Conservation (phyloP, 2,329 filamentous ascomycete genomes). For the Phialocephala subalpina region DNA sequence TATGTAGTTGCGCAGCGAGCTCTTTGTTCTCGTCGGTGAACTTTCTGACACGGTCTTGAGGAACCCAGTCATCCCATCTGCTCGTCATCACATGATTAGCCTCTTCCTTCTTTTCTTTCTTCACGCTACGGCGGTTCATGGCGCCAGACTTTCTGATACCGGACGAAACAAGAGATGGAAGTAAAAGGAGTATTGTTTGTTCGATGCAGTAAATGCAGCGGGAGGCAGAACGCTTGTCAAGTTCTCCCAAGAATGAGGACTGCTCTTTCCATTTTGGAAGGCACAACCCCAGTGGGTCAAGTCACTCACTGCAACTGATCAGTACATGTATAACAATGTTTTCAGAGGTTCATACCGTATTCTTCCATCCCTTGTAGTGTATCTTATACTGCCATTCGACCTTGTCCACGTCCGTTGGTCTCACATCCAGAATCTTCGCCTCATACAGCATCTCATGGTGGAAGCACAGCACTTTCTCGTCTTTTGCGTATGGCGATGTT, state of each 20-base stretch:
- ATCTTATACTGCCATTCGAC: constrained; percentile 84
- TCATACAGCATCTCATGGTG: constrained; percentile 98
- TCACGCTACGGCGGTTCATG: neutral
- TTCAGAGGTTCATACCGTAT: constrained; percentile 68
- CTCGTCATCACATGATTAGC: constrained; percentile 33
- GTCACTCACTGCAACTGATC: constrained; percentile 28
- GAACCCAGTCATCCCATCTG: constrained; percentile 98
- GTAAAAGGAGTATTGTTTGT: neutral
- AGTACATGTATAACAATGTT: constrained; percentile 17
- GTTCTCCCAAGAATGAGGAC: neutral
- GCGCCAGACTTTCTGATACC: constrained; percentile 20
- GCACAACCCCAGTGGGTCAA: constrained; percentile 1
- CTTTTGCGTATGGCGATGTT: constrained; percentile 59
- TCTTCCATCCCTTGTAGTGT: constrained; percentile 99
- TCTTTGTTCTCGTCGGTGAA: constrained; percentile 95
- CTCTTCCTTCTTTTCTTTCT: constrained; percentile 16
- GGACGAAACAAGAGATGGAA: constrained; percentile 17
- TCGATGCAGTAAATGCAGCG: neutral
- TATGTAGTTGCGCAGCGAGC: constrained; percentile 77
- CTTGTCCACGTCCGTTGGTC: constrained; percentile 67
- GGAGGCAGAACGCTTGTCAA: neutral
- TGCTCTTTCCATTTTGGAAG: constrained; percentile 30
- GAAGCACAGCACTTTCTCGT: constrained; percentile 96
- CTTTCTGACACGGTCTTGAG: constrained; percentile 91
- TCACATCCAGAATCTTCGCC: constrained; percentile 89